These are phyloP conservation scores for Hypholoma sublateritium DNA, from an alignment of 768 basidiomycete species.

Conservation along the genomic window DNA sequence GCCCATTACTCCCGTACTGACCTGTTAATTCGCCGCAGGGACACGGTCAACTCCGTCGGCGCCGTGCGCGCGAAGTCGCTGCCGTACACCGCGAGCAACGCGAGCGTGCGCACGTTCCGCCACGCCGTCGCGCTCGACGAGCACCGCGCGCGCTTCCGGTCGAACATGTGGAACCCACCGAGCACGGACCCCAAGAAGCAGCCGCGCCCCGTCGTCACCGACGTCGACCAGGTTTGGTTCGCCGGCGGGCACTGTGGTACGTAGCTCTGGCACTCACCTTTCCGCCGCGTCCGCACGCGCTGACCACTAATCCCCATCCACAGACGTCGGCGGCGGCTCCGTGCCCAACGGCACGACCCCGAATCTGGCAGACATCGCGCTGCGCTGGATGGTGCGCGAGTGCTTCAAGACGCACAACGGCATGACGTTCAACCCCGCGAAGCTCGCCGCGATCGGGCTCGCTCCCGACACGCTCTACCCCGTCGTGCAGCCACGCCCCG, in stretches of 20 bases:
- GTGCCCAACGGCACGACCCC: constrained; percentile 28
- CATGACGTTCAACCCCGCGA: constrained; percentile 39
- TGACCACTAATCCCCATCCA: not conserved
- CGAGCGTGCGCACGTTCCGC: constrained; percentile 46
- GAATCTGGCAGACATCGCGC: constrained; percentile 37
- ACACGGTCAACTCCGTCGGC: constrained; percentile 57
- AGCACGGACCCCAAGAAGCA: constrained; percentile 7
- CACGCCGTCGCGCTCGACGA: constrained; percentile 59
- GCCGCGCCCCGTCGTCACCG: constrained; percentile 21
- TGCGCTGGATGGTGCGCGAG: constrained; percentile 60
- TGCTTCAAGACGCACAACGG: constrained; percentile 44
- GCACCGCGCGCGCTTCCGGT: constrained; percentile 49
- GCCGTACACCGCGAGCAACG: constrained; percentile 47
- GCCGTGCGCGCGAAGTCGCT: constrained; percentile 37
- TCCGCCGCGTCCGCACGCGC: not conserved
- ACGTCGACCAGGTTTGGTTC: constrained; percentile 55
- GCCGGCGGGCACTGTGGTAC: constrained; percentile 40
- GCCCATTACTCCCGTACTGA: no score
- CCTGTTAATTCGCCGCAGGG: constrained; percentile 30
- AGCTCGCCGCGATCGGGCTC: constrained; percentile 32
- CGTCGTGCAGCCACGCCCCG: constrained; percentile 11
- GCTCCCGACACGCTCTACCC: constrained; percentile 30
- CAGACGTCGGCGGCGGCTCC: constrained; percentile 11
- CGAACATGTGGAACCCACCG: constrained; percentile 38
- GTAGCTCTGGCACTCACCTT: not conserved